Percentiles rank a stretch among this genome's conserved stretches.
Evolutionary conservation across 208 protist genomes (phyloP).

Genomic region (Leishmania aethiopica): DNA sequence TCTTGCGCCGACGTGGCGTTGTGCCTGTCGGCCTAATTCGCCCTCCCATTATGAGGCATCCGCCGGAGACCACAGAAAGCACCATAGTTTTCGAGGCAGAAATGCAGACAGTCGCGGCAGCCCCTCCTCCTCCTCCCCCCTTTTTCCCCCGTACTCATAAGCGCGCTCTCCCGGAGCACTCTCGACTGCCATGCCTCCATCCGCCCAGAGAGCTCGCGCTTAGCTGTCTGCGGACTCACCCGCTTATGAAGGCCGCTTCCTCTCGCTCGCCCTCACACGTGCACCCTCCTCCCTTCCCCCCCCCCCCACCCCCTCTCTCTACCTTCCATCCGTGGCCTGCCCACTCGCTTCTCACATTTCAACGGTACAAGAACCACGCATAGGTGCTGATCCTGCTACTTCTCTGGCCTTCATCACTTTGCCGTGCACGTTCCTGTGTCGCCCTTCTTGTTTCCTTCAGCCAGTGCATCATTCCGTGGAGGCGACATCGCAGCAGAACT

Average conservation of each 20-base stretch:
- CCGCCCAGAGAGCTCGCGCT: not conserved
- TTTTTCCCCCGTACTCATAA: not conserved
- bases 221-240: not conserved
- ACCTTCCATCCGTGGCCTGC: not conserved
- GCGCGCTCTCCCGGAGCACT: not conserved
- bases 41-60: not conserved
- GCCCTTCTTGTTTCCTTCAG: not conserved
- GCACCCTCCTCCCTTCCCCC: not conserved
- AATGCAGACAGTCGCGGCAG: not conserved
- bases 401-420: not conserved
- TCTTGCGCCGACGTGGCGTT: not conserved
- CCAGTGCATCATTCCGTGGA: not conserved
- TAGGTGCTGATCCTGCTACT: not conserved
- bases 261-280: not conserved
- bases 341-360: not conserved
- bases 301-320: not conserved
- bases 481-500: not conserved
- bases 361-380: not conserved
- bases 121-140: not conserved
- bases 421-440: not conserved
- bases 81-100: not conserved
- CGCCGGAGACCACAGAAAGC: not conserved
- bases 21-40: not conserved
- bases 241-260: not conserved
- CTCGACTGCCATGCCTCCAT: not conserved